A percentile compares a stretch with the other conserved stretches of the same genome.
phyloP scores from a whole-genome alignment of 495 filamentous ascomycete genomes.

The Neurospora tetraspora region DNA sequence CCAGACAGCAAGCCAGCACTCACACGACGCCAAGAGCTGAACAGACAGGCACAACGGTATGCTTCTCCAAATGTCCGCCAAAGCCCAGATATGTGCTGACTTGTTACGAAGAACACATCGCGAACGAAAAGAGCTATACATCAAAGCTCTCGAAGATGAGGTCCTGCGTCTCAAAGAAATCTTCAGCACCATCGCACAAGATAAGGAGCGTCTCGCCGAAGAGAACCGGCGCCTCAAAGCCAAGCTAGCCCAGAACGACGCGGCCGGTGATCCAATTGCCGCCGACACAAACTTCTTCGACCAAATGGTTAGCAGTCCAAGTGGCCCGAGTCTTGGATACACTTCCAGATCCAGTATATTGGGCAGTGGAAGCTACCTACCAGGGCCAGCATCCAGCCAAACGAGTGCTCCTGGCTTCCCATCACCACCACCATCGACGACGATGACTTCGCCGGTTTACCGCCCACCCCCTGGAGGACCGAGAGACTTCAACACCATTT shows the following conservation, averaged over 20 bases:
- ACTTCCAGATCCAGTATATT: slow-evolving; percentile 47
- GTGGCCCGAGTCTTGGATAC: slow-evolving; percentile 36
- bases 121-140: slow-evolving; percentile 92
- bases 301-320: slow-evolving; percentile 34
- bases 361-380: slow-evolving; percentile 40
- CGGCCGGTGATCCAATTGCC: slow-evolving; percentile 30
- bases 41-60: slow-evolving; percentile 92
- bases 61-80: background rate
- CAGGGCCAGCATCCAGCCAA: slow-evolving; percentile 23
- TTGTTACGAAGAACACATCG: slow-evolving; percentile 61
- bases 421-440: slow-evolving; percentile 30
- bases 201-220: slow-evolving; percentile 54
- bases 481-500: slow-evolving; percentile 7
- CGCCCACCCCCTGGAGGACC: background rate
- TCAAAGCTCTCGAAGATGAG: slow-evolving; percentile 85
- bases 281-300: slow-evolving; percentile 31
- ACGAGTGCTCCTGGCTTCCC: slow-evolving; percentile 25
- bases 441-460: slow-evolving; percentile 12
- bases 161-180: slow-evolving; percentile 61
- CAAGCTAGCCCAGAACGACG: slow-evolving; percentile 63
- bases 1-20: slow-evolving; percentile 92
- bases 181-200: slow-evolving; percentile 49
- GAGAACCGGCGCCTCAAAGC: slow-evolving; percentile 73
- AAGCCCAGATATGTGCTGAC: background rate
- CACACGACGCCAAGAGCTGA: slow-evolving; percentile 89